Evolutionary conservation across 257 asterid species (phyloP).

Genomic region (Salvia hispanica): DNA sequence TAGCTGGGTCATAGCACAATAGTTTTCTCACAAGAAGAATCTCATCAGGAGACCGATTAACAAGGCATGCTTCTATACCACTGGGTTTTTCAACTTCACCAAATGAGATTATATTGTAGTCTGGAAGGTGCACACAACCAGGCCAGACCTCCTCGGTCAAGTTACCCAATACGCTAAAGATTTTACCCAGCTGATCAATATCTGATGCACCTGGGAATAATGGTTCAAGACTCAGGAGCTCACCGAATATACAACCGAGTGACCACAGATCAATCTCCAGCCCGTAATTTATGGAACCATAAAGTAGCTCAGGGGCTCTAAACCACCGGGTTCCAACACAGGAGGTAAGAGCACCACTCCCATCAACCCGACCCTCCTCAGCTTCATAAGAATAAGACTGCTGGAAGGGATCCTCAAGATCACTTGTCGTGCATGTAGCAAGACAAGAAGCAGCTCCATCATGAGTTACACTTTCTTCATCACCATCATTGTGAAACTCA

Average conservation of each 20-base stretch:
- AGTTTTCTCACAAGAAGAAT: slow-evolving; percentile 60
- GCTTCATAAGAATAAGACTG: slow-evolving; percentile 53
- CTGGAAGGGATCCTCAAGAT: slow-evolving; percentile 64
- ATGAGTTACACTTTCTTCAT: slow-evolving; percentile 59
- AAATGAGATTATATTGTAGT: slow-evolving; percentile 76
- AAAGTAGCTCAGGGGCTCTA: slow-evolving; percentile 91
- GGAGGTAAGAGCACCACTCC: slow-evolving; percentile 76
- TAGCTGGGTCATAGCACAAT: slow-evolving; percentile 67
- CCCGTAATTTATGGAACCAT: slow-evolving; percentile 83
- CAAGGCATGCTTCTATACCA: slow-evolving; percentile 67
- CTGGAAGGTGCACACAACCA: slow-evolving; percentile 77
- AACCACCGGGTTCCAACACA: slow-evolving; percentile 98
- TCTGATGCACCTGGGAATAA: slow-evolving; percentile 87
- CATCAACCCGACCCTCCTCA: slow-evolving; percentile 57
- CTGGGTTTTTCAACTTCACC: slow-evolving; percentile 63
- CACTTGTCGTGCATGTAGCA: slow-evolving; percentile 84
- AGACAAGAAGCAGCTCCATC: slow-evolving; percentile 81
- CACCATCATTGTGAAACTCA: slow-evolving; percentile 48
- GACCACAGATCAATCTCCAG: slow-evolving; percentile 95
- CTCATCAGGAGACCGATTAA: slow-evolving; percentile 64
- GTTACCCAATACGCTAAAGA: slow-evolving; percentile 71
- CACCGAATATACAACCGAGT: slow-evolving; percentile 91
- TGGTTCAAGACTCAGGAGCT: slow-evolving; percentile 72
- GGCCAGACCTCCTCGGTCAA: slow-evolving; percentile 83
- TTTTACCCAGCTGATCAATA: slow-evolving; percentile 79